These are phyloP conservation scores for Pyrus betulifolia DNA, from an alignment of 306 rosid genomes.

Conservation along the genomic window DNA sequence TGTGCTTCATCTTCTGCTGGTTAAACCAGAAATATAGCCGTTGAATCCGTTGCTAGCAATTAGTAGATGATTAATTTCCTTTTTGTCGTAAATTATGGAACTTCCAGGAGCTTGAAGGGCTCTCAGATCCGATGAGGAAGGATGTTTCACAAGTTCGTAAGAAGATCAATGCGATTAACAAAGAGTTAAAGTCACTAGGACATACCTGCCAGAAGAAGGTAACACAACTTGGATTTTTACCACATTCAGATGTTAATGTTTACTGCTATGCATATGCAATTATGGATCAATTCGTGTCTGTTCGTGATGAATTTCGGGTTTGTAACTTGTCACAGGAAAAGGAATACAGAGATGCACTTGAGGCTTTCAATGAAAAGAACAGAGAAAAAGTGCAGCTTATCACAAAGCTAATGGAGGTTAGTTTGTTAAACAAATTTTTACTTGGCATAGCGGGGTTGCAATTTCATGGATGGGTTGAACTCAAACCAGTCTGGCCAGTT, in stretches of 20 bases:
- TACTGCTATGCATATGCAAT: background rate
- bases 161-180: slow-evolving; percentile 80
- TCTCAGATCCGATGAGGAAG: slow-evolving; percentile 94
- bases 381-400: slow-evolving; percentile 80
- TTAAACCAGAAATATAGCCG: background rate
- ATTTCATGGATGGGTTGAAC: background rate
- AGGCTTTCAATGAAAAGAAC: slow-evolving; percentile 88
- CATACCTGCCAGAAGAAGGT: slow-evolving; percentile 95
- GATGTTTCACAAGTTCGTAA: slow-evolving; percentile 73
- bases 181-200: slow-evolving; percentile 94
- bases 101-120: slow-evolving; percentile 79
- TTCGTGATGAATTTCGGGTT: slow-evolving; percentile 2
- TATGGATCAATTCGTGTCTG: background rate
- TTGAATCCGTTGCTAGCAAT: background rate
- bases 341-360: slow-evolving; percentile 95
- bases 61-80: background rate
- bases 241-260: background rate
- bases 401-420: slow-evolving; percentile 72
- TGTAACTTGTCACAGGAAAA: slow-evolving; percentile 49
- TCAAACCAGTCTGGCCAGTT: background rate
- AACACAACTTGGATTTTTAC: background rate
- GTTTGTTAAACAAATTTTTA: background rate
- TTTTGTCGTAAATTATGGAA: background rate
- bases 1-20: background rate
- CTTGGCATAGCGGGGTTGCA: background rate